phyloP scores from a whole-genome alignment of 1,284 basidiomycete species.

The Ustilago xerochloae region DNA sequence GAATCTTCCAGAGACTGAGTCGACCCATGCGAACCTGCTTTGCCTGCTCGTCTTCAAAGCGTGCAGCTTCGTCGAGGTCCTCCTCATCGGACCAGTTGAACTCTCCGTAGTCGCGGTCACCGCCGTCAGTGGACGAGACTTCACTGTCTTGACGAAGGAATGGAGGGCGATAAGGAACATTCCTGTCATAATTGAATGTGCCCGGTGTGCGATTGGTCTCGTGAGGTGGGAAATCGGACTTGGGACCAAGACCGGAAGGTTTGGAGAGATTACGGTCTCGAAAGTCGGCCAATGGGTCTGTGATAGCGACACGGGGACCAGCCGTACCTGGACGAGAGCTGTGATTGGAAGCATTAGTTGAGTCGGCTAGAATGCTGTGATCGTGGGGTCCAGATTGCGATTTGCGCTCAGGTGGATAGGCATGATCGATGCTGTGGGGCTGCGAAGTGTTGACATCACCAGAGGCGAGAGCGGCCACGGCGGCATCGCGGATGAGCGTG shows the following conservation, averaged over 20 bases:
- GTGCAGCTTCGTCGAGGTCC: slow-evolving; percentile 53
- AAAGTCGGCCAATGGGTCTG: slow-evolving; percentile 60
- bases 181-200: slow-evolving; percentile 30
- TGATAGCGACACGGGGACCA: slow-evolving; percentile 55
- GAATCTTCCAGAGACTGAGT: slow-evolving; percentile 54
- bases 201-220: slow-evolving; percentile 40
- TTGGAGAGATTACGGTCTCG: slow-evolving; percentile 50
- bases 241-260: slow-evolving; percentile 52
- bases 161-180: slow-evolving; percentile 31
- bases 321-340: slow-evolving; percentile 33
- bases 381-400: slow-evolving; percentile 4
- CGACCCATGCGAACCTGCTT: slow-evolving; percentile 50
- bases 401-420: slow-evolving; percentile 8
- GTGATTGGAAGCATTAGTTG: slow-evolving; percentile 10
- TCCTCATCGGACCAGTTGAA: slow-evolving; percentile 66
- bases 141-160: slow-evolving; percentile 49
- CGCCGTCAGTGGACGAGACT: slow-evolving; percentile 53
- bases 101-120: slow-evolving; percentile 55
- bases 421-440: background rate
- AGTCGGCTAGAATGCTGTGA: slow-evolving; percentile 15
- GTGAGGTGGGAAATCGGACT: slow-evolving; percentile 55
- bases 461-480: slow-evolving; percentile 32
- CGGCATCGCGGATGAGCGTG: slow-evolving; percentile 27
- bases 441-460: slow-evolving; percentile 18
- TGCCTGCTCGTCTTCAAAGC: slow-evolving; percentile 51